These are phyloP conservation scores for Talinum fruticosum DNA, from an alignment of 148 eudicot genomes.

Conservation along the genomic window DNA sequence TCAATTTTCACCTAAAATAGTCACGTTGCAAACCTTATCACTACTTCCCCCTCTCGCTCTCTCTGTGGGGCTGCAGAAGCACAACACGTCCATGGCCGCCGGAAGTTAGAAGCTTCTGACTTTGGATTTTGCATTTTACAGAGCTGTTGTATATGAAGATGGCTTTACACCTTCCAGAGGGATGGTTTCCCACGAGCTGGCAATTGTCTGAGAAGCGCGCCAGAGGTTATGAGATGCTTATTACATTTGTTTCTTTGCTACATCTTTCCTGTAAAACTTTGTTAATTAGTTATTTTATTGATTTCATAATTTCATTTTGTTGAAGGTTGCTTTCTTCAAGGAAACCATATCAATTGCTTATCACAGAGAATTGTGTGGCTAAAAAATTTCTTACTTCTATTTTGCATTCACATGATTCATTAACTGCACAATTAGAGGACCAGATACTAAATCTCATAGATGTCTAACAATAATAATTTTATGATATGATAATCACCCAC, in stretches of 20 bases:
- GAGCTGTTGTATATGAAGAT: background rate
- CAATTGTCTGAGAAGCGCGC: background rate
- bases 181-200: conserved; percentile 7
- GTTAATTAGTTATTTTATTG: background rate
- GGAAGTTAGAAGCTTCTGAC: too few relatives aligned
- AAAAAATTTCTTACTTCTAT: too few relatives aligned
- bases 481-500: background rate
- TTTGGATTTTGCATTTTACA: conserved; percentile 1
- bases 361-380: background rate
- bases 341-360: background rate
- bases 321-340: background rate
- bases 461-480: background rate
- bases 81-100: too few relatives aligned
- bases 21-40: too few relatives aligned
- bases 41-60: too few relatives aligned
- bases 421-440: background rate
- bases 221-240: conserved; percentile 14
- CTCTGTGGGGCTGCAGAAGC: too few relatives aligned
- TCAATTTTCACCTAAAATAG: too few relatives aligned
- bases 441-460: background rate
- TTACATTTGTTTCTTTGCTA: background rate
- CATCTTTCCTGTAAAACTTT: background rate
- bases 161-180: background rate
- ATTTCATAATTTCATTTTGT: background rate
- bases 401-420: background rate